A percentile compares a stretch with the other conserved stretches of the same genome.
Conservation (phyloP, 1,284 basidiomycete species). For the Caloboletus firmus region DNA sequence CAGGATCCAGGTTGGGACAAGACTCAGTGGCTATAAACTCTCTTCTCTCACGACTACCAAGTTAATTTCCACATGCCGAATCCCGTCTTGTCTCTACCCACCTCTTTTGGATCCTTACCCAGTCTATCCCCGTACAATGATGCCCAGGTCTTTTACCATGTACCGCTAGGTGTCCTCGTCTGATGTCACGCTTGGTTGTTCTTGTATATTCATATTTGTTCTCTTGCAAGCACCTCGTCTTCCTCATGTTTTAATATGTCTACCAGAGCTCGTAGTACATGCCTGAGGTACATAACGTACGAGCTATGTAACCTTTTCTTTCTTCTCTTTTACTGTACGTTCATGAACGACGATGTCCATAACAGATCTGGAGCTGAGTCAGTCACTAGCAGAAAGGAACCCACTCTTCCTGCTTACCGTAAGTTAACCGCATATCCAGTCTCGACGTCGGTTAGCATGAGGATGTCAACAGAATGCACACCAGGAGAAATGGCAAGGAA, state of each 20-base stretch:
- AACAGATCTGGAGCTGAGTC: conserved; percentile 48
- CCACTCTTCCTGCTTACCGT: conserved; percentile 44
- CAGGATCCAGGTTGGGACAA: conserved; percentile 89
- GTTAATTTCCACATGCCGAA: background rate
- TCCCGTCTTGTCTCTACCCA: background rate
- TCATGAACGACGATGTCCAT: conserved; percentile 70
- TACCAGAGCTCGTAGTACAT: conserved; percentile 8
- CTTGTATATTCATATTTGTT: conserved; percentile 29
- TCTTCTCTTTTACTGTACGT: conserved; percentile 13
- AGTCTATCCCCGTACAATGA: conserved; percentile 5
- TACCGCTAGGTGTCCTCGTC: conserved; percentile 23
- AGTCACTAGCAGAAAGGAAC: background rate
- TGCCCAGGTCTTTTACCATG: conserved; percentile 17
- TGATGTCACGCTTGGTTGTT: conserved; percentile 18
- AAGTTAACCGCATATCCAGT: conserved; percentile 73
- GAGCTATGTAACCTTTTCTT: conserved; percentile 12
- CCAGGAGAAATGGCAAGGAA: conserved; percentile 81
- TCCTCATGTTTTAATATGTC: conserved; percentile 1
- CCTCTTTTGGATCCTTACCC: conserved; percentile 1
- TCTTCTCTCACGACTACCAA: background rate
- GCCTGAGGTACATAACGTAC: conserved; percentile 14
- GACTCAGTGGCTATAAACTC: conserved; percentile 65
- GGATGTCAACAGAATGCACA: conserved; percentile 71
- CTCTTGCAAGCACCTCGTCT: conserved; percentile 8
- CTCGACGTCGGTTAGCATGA: conserved; percentile 75